Conservation (phyloP, 108 stramenopile genomes). For the Parietichytrium sp. region DNA sequence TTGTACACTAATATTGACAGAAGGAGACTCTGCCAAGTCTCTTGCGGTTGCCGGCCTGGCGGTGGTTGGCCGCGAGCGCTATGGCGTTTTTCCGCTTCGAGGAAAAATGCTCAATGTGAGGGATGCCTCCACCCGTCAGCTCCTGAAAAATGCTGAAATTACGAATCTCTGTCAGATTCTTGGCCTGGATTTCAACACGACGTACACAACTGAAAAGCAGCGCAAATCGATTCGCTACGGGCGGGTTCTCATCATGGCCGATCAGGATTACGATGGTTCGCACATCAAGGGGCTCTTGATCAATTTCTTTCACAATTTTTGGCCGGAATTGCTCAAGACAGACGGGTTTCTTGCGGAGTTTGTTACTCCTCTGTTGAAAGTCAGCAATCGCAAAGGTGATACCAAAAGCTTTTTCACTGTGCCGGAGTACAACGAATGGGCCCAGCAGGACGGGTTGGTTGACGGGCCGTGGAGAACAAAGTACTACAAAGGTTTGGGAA, state of each 20-base stretch:
- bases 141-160: constrained; percentile 85
- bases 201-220: constrained; percentile 71
- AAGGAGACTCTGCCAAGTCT: constrained; percentile 93
- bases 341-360: constrained; percentile 78
- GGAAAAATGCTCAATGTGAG: constrained; percentile 97
- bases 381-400: constrained; percentile 51
- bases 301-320: constrained; percentile 84
- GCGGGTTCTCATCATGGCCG: constrained; percentile 85
- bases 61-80: constrained; percentile 83
- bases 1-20: constrained; percentile 80
- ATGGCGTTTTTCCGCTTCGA: constrained; percentile 92
- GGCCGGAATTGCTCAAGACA: constrained; percentile 76
- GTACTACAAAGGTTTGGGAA: constrained; percentile 94
- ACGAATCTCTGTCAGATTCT: constrained; percentile 66
- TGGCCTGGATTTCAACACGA: constrained; percentile 79
- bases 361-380: constrained; percentile 83
- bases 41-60: constrained; percentile 85
- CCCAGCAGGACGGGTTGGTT: constrained; percentile 48
- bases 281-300: constrained; percentile 92
- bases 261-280: constrained; percentile 82
- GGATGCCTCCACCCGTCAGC: constrained; percentile 71
- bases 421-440: constrained; percentile 79
- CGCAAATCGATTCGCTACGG: constrained; percentile 76
- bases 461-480: constrained; percentile 64
- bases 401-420: constrained; percentile 74